Percentiles rank a stretch among this genome's conserved stretches.
These are phyloP conservation scores for Rhododendron vialii DNA, from an alignment of 148 eudicot species.

Conservation along the genomic window DNA sequence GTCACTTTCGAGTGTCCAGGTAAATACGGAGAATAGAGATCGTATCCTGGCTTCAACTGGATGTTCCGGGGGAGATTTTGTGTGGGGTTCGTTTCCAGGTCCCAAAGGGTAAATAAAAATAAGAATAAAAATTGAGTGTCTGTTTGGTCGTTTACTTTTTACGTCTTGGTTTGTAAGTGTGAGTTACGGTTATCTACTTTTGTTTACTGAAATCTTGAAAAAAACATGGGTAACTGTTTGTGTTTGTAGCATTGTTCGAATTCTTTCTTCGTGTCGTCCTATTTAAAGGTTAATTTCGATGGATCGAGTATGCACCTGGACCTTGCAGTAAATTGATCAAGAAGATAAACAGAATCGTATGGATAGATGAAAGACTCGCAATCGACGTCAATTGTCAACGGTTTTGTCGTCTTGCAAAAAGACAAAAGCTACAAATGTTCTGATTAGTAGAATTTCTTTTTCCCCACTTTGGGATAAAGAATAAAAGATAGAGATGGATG, in stretches of 20 bases:
- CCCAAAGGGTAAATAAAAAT: not conserved
- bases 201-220: not conserved
- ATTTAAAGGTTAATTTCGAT: not conserved
- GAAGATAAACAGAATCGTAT: not conserved
- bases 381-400: not conserved
- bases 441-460: not conserved
- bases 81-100: not conserved
- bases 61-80: not conserved
- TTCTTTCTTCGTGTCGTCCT: not conserved
- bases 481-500: not conserved
- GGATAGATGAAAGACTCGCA: not conserved
- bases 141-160: not conserved
- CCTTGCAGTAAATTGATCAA: not conserved
- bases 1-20: conserved; percentile 53
- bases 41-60: not conserved
- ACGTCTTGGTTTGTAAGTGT: not conserved
- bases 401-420: not conserved
- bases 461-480: not conserved
- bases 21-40: conserved; percentile 24
- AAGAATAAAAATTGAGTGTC: not conserved
- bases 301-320: not conserved
- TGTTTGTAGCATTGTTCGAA: not conserved
- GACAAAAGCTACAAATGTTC: not conserved
- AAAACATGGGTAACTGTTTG: not conserved
- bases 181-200: not conserved